Evolutionary conservation across 2,329 filamentous ascomycete species (phyloP), one percentile per base, ranked within the genome.

Genomic region (Apiospora pterosperma): DNA sequence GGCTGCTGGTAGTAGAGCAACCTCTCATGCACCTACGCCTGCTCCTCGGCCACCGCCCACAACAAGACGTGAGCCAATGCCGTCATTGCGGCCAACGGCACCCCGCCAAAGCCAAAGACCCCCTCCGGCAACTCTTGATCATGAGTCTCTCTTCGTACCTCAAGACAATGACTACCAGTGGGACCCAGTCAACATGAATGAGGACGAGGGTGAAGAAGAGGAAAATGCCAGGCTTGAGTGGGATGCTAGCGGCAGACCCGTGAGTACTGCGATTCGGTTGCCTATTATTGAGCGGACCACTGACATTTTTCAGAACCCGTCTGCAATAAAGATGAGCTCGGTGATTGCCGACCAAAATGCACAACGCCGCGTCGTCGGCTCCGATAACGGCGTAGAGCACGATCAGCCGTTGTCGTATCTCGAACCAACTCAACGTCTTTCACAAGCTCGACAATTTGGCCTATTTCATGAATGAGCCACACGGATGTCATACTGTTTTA

Each of bases 341-440:
- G 74, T 76, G 34, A 71, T 76, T 36, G 70, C 73, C 12, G 70
- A 72, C 21, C 68, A 73, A 36, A 64, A 62, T 48, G 70, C 73
- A 62, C 23, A 41, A n/a, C 36, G 48, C 36, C 19, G 7, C 10
- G 36, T 36, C 59, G 7, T 23, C 36, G 59, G 48, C 28, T 28
- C 48, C 8, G 36, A 31, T 28, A 31, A 61, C 39, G n/a, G 36
- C 36, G 14, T 41, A 2, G 59, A 28, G 14, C 59, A 28, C 1
- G 59, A 34, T 36, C 28, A 42, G 39, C 2, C 39, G 7, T 67
- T 71, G 7, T 74, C 74, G 7, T 75, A 83, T 3, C 72, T 94
- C 63, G 88, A 90, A 68, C 91, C 92, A 25, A 94, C 92, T 2
- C 92, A 95, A 74, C 85, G 86, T 63, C 79, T 93, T 36, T 91